Conservation (phyloP, 441 rosid species). For the Corymbia citriodora region DNA sequence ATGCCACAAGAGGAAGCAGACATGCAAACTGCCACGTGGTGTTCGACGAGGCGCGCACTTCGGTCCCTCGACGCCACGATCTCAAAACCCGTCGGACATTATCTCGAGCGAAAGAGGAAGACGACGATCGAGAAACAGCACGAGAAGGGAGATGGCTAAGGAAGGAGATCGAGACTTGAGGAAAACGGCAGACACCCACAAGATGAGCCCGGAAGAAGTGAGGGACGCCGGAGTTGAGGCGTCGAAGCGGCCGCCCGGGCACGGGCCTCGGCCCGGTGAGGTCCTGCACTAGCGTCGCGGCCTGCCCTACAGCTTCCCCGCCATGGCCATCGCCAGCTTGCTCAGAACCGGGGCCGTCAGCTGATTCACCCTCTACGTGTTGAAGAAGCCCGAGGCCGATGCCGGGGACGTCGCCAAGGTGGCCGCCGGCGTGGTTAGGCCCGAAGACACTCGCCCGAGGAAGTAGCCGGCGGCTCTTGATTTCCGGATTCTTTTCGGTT, state of each 20-base stretch:
- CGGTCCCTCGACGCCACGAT: fast-evolving
- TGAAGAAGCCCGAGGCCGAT: conserved; percentile 65
- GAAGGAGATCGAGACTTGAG: conserved; percentile 46
- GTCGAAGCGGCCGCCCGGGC: conserved; percentile 59
- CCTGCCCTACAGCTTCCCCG: conserved; percentile 47
- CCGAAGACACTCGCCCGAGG: conserved; percentile 56
- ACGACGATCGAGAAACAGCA: not conserved
- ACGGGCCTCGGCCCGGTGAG: conserved; percentile 45
- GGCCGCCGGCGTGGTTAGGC: conserved; percentile 34
- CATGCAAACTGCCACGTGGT: not conserved
- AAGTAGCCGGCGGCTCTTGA: conserved; percentile 14
- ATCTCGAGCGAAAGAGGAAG: not conserved
- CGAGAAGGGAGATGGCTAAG: conserved; percentile 10
- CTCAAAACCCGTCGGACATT: not conserved
- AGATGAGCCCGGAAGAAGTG: conserved; percentile 52
- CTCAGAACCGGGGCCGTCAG: conserved; percentile 40
- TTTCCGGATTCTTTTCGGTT: not conserved
- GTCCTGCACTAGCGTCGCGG: conserved; percentile 60
- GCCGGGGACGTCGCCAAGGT: conserved; percentile 57
- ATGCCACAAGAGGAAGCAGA: not conserved
- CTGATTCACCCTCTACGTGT: conserved; percentile 36
- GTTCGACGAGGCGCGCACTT: not conserved
- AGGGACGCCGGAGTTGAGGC: conserved; percentile 51
- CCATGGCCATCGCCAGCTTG: conserved; percentile 47
- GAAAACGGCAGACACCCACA: conserved; percentile 55